Percentiles rank a stretch among this genome's conserved stretches.
phyloP scores from a whole-genome alignment of 768 basidiomycete species.

The Inosperma sp. region DNA sequence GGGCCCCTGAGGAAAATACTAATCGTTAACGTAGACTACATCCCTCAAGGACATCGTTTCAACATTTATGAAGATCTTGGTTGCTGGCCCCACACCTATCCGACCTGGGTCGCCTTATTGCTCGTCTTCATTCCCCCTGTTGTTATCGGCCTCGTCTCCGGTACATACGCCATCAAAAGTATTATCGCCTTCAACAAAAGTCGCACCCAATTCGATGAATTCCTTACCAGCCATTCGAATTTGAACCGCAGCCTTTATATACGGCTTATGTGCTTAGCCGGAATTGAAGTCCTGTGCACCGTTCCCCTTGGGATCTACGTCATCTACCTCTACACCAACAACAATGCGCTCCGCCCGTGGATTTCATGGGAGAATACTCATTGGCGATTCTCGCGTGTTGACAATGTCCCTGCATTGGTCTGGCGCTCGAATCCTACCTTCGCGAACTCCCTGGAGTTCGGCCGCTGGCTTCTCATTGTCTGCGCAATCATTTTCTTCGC shows the following conservation, averaged over 20 bases:
- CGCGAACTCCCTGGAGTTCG: constrained; percentile 35
- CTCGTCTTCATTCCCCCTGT: constrained; percentile 41
- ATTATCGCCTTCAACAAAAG: constrained; percentile 40
- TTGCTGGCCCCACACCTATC: constrained; percentile 38
- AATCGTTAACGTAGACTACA: constrained; percentile 35
- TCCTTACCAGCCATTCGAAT: constrained; percentile 36
- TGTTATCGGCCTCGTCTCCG: constrained; percentile 38
- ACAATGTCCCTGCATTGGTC: constrained; percentile 35
- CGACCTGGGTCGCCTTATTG: constrained; percentile 31
- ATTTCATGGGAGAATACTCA: constrained; percentile 29
- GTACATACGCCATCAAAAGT: constrained; percentile 35
- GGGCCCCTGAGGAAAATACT: constrained; percentile 23
- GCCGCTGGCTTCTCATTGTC: constrained; percentile 43
- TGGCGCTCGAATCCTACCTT: constrained; percentile 35
- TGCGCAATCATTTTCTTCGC: constrained; percentile 57
- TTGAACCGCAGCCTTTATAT: constrained; percentile 48
- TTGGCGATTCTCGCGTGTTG: constrained; percentile 42
- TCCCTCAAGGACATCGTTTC: constrained; percentile 56
- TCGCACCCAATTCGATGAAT: constrained; percentile 40
- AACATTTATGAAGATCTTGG: constrained; percentile 57
- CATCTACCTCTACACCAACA: constrained; percentile 33
- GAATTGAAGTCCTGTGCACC: constrained; percentile 43
- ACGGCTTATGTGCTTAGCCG: constrained; percentile 54
- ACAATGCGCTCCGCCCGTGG: constrained; percentile 36
- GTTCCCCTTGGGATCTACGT: constrained; percentile 40